A percentile compares a stretch with the other conserved stretches of the same genome.
Conservation (phyloP, 2,329 filamentous ascomycete genomes). For the Tolypocladium paradoxum region DNA sequence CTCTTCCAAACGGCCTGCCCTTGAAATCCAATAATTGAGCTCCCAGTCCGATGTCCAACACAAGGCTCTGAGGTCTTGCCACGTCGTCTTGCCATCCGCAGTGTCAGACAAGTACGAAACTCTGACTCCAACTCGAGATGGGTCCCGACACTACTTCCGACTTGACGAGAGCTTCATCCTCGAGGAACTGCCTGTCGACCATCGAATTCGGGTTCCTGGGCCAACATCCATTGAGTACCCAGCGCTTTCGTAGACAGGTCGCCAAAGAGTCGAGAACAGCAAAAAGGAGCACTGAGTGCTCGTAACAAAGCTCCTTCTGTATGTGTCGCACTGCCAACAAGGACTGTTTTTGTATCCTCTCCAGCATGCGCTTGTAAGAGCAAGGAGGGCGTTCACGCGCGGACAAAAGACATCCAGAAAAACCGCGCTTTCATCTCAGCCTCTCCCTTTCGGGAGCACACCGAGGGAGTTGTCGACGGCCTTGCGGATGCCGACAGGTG, state of each 20-base stretch:
- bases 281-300: not conserved
- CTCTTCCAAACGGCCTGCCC: conserved; percentile 25
- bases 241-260: not conserved
- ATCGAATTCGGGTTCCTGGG: not conserved
- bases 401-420: conserved; percentile 96
- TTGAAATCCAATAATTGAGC: conserved; percentile 12
- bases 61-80: not conserved
- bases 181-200: not conserved
- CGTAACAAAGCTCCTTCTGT: conserved; percentile 51
- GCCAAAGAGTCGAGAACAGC: not conserved
- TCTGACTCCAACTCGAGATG: conserved; percentile 92
- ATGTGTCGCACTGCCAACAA: conserved; percentile 71
- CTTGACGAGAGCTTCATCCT: not conserved
- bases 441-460: conserved; percentile 25
- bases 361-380: conserved; percentile 28
- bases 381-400: conserved; percentile 57
- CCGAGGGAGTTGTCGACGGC: conserved; percentile 34
- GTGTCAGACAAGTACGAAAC: conserved; percentile 73
- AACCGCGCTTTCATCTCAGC: conserved; percentile 59
- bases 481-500: conserved; percentile 17
- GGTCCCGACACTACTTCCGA: conserved; percentile 48
- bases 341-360: conserved; percentile 96
- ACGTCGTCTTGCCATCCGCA: conserved; percentile 5
- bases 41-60: conserved; percentile 4
- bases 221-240: not conserved